A percentile compares a stretch with the other conserved stretches of the same genome.
phyloP scores from a whole-genome alignment of 1,284 basidiomycete species.

The Melampsora americana region DNA sequence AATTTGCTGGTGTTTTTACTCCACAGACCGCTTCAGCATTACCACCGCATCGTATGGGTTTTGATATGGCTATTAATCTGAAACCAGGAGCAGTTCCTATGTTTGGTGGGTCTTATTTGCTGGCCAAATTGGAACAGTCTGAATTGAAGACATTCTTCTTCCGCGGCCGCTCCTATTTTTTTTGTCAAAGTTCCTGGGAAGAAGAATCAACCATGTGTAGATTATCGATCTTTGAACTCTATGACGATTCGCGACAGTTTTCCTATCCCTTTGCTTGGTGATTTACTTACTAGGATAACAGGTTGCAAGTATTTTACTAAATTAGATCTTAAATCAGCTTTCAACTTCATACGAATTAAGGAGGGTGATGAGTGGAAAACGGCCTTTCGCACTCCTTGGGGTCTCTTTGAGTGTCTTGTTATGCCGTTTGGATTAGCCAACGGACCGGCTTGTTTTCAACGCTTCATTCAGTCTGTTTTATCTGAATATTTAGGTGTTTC shows the following conservation, averaged over 20 bases:
- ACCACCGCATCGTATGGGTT: background rate
- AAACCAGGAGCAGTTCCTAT: background rate
- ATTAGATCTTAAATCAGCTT: constrained; percentile 12
- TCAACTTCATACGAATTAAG: constrained; percentile 1
- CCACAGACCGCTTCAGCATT: background rate
- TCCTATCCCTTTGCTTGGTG: background rate
- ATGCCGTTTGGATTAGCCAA: constrained; percentile 35
- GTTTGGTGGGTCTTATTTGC: background rate
- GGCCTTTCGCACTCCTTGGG: constrained; percentile 25
- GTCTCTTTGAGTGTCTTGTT: constrained; percentile 21
- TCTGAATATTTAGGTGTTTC: constrained; percentile 15
- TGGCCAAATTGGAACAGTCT: background rate
- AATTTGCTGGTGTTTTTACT: background rate
- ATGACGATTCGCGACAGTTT: constrained; percentile 12
- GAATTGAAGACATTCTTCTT: background rate
- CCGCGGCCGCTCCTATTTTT: too few relatives aligned
- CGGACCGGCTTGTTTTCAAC: constrained; percentile 34
- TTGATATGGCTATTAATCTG: background rate
- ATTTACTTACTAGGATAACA: background rate
- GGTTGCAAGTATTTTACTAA: constrained; percentile 13
- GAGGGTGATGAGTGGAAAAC: constrained; percentile 31
- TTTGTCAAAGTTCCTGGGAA: too few relatives aligned
- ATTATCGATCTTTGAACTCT: background rate
- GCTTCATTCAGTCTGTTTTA: constrained; percentile 30
- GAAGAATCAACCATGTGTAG: background rate